Evolutionary conservation across 2,329 filamentous ascomycete genomes (phyloP), one percentile per base, ranked within the genome.

Genomic region (Allantophomopsis lycopodina): DNA sequence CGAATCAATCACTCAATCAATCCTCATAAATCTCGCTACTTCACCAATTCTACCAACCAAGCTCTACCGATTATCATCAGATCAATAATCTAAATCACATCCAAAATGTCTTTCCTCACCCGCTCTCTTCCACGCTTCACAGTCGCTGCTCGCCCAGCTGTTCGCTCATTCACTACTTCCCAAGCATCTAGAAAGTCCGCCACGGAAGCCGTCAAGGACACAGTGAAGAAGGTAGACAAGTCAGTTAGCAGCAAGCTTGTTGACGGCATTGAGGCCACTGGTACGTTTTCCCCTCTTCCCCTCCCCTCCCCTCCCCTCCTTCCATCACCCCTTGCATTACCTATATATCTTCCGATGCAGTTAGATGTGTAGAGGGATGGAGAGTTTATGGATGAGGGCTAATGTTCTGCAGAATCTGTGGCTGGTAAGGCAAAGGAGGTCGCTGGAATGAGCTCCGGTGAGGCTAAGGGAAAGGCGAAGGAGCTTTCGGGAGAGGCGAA

Each of bases 191-290:
- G 61, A 36, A 76, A 74, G 60, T 60, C 64, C 8, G 60, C 66
- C 2, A 60, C 68, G 38, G 71, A 78, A 41, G 48, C 64, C 0
- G 68, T 71, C 49, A 80, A 78, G 58, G 73, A 79, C 44, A 65
- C 66, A 3, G 56, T 73, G 42, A 76, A 79, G 58, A 60, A 59
- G 5, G 71, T 77, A 5, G 73, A 80, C 59, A 65, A 72, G 21
- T 65, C 61, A 37, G 71, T 80, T 33, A 68, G 69, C 43, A 69
- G 76, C 53, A 78, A 75, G 53, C 53, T 80, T 14, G 69, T 78
- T 20, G 70, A 73, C 32, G 73, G 72, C 13, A 75, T 81, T 52
- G 64, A 80, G 48, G 60, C 63, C 36, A 68, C 69, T 37, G 56
- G 76, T 78, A 62, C 43, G 69, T 63, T 42, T 12, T 38, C 23